Conservation (phyloP, 257 asterid genomes). For the Thymus mandschuricus region DNA sequence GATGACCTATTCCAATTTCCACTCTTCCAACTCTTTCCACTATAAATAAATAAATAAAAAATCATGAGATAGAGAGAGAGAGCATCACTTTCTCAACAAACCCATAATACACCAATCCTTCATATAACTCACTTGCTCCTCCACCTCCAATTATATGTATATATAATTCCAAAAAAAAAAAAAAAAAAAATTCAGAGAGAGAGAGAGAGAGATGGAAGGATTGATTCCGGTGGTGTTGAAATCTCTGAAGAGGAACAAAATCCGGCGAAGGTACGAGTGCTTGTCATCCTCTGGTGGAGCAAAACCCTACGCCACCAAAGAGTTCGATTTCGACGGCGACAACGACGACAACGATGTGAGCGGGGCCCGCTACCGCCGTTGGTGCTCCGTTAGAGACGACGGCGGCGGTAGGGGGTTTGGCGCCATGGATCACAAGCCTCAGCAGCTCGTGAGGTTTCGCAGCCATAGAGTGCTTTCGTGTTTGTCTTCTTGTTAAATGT, state of each 20-base stretch:
- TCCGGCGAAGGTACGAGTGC: conserved; percentile 54
- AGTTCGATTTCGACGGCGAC: conserved; percentile 22
- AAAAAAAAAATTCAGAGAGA: background rate
- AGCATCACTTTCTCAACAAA: conserved; percentile 38
- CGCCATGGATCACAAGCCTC: conserved; percentile 30
- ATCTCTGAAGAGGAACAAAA: conserved; percentile 57
- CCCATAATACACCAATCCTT: conserved; percentile 35
- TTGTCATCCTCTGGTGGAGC: conserved; percentile 50
- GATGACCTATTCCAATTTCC: conserved; percentile 27
- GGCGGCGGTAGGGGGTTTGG: conserved; percentile 19
- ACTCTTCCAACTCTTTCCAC: conserved; percentile 27
- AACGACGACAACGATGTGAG: conserved; percentile 8
- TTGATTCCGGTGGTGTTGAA: conserved; percentile 68
- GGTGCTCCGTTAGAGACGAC: conserved; percentile 44
- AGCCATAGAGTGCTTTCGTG: conserved; percentile 58
- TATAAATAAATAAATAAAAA: background rate
- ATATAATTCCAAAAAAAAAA: too few species aligned
- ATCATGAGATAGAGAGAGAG: too few species aligned
- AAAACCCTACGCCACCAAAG: conserved; percentile 36
- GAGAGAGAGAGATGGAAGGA: conserved; percentile 66
- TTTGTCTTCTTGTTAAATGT: conserved; percentile 1
- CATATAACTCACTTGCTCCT: conserved; percentile 25
- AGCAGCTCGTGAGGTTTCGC: conserved; percentile 47
- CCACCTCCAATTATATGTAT: background rate
- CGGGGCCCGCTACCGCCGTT: conserved; percentile 42